Evolutionary conservation across 2,329 filamentous ascomycete species (phyloP).

Genomic region (Xylariales sp.): DNA sequence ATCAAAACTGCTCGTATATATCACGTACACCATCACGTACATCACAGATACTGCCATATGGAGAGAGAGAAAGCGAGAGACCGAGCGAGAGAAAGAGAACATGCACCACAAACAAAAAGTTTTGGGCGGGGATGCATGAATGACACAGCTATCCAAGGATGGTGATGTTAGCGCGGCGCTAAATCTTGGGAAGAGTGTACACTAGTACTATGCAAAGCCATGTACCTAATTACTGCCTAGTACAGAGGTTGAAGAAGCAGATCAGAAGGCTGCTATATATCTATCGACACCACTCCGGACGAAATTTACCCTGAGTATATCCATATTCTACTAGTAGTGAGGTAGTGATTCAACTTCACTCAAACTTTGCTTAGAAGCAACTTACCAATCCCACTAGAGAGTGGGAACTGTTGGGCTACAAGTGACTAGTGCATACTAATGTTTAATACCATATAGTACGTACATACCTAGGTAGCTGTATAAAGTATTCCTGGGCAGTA

Average conservation of each 20-base stretch:
- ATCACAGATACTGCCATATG: not conserved
- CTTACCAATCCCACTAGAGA: constrained; percentile 20
- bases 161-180: constrained; percentile 26
- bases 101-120: constrained; percentile 17
- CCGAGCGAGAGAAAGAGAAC: not conserved
- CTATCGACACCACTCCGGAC: not conserved
- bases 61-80: too few species aligned
- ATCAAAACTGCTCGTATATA: not conserved
- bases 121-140: constrained; percentile 33
- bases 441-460: not conserved
- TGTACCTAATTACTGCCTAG: not conserved
- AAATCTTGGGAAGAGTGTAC: not conserved
- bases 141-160: constrained; percentile 26
- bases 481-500: constrained; percentile 8
- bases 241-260: constrained; percentile 3
- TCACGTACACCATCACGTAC: not conserved
- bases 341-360: not conserved
- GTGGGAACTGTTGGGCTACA: not conserved
- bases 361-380: constrained; percentile 12
- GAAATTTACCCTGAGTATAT: not conserved
- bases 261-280: constrained; percentile 3
- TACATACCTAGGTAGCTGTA: not conserved
- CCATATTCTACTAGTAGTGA: not conserved
- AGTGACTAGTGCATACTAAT: not conserved
- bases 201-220: too few species aligned